These are phyloP conservation scores for Sarocladiaceae sp. DNA, from an alignment of 2,329 filamentous ascomycete genomes.

Conservation along the genomic window DNA sequence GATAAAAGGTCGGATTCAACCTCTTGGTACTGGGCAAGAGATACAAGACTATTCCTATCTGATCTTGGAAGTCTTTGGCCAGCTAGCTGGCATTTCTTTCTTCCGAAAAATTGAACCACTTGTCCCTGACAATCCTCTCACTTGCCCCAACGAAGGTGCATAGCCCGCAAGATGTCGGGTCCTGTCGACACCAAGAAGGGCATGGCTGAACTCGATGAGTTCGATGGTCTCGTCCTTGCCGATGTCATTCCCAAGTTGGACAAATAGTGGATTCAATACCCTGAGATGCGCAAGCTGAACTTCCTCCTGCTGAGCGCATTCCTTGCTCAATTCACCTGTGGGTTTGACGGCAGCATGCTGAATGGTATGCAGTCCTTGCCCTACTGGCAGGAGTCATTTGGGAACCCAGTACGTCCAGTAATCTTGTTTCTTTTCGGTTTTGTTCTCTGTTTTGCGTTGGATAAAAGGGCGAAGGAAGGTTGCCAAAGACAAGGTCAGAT, in stretches of 20 bases:
- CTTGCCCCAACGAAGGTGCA: neutral
- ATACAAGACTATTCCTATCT: neutral
- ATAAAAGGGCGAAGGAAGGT: neutral
- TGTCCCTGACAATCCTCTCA: neutral
- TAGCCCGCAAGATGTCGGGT: constrained; percentile 25
- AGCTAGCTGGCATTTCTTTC: neutral
- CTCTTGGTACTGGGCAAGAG: neutral
- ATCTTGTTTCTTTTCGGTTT: constrained; percentile 14
- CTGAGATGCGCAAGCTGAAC: constrained; percentile 25
- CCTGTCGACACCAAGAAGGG: neutral
- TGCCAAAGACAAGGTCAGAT: neutral
- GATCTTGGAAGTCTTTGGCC: too few relatives aligned
- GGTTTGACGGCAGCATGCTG: constrained; percentile 28
- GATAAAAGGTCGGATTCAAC: neutral
- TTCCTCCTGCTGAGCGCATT: constrained; percentile 25
- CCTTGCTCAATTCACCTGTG: constrained; percentile 25
- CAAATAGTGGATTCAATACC: constrained; percentile 19
- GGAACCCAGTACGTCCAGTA: constrained; percentile 18
- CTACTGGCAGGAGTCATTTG: constrained; percentile 25
- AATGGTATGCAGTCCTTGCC: constrained; percentile 28
- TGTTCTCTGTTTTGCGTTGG: neutral
- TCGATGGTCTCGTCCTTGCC: constrained; percentile 16
- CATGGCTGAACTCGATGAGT: neutral
- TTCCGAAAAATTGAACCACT: neutral
- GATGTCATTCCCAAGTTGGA: constrained; percentile 19